phyloP scores from a whole-genome alignment of 768 basidiomycete species.

The Trametes villosa region DNA sequence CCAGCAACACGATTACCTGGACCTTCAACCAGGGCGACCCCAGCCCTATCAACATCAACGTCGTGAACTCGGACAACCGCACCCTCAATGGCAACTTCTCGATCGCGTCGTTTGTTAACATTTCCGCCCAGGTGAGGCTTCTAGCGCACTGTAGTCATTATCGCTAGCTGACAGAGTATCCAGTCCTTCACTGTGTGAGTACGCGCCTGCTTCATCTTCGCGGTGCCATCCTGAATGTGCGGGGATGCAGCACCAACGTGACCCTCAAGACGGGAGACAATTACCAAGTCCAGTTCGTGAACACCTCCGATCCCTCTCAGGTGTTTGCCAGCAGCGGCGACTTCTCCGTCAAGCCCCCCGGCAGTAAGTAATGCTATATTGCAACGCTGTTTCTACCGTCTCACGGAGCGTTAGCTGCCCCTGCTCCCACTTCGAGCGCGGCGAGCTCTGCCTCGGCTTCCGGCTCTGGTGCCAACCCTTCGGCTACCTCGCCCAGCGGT shows the following conservation, averaged over 20 bases:
- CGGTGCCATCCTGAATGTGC: not conserved
- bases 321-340: slow-evolving; percentile 37
- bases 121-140: slow-evolving; percentile 31
- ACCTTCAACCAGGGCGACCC: slow-evolving; percentile 37
- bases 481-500: slow-evolving; percentile 18
- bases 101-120: slow-evolving; percentile 38
- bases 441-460: slow-evolving; percentile 11
- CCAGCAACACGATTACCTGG: slow-evolving; percentile 43
- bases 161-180: not conserved
- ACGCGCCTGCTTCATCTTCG: not conserved
- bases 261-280: slow-evolving; percentile 34
- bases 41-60: slow-evolving; percentile 36
- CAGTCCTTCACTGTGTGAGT: slow-evolving; percentile 27
- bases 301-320: slow-evolving; percentile 36
- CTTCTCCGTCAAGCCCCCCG: slow-evolving; percentile 42
- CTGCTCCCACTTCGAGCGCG: slow-evolving; percentile 19
- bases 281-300: slow-evolving; percentile 43
- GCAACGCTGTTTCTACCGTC: not conserved
- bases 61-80: slow-evolving; percentile 37
- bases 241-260: slow-evolving; percentile 38
- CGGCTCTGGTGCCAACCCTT: slow-evolving; percentile 21
- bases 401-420: slow-evolving; percentile 23
- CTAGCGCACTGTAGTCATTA: not conserved
- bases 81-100: slow-evolving; percentile 43
- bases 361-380: slow-evolving; percentile 36